Evolutionary conservation across 2,329 filamentous ascomycete genomes (phyloP), one percentile per base, ranked within the genome.

Genomic region (Aspergillus latus): DNA sequence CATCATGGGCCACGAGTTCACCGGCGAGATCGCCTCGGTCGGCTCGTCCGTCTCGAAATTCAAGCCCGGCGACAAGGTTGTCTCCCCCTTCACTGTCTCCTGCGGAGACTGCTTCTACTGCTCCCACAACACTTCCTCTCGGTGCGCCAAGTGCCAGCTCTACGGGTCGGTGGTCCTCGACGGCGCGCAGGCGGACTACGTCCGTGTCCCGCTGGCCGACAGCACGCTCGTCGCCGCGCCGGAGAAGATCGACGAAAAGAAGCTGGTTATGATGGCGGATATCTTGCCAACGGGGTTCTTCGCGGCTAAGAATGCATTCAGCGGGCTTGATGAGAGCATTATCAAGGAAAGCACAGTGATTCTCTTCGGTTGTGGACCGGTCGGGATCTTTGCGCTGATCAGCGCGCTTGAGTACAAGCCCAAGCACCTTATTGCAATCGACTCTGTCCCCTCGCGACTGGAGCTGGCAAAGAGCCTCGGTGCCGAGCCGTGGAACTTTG

Each of bases 51-150:
- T 70, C 3, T 84, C 82, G 60, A 83, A 80, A 0, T 80, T 96
- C 64, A 78, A 85, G 55, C 74, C 85, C 29, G 91, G 91, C 8
- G 91, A 96, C 68, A 84, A 84, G 64, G 81, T 96, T 26, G 89
- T 96, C 11, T 83, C 88, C 5, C 91, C 92, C 0, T 96, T 96
- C 70, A 96, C 91, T 15, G 77, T 83, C 36, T 90, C 86, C 39
- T 92, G 89, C 70, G 81, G 83, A 49, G 76, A 85, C 30, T 96
- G 91, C 74, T 95, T 92, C 76, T 96, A 93, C 76, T 96, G 92
- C 77, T 80, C 81, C 43, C 83, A 84, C 50, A 87, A 86, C 2
- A 86, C 83, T 71, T 88, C 90, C 0, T 90, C 89, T 1, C 86
- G 91, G 53, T 96, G 92, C 72, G 80, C 81, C 8, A 81, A 88